Evolutionary conservation across 805 yeast species (phyloP).

Genomic region (Ogataea parapolymorpha): DNA sequence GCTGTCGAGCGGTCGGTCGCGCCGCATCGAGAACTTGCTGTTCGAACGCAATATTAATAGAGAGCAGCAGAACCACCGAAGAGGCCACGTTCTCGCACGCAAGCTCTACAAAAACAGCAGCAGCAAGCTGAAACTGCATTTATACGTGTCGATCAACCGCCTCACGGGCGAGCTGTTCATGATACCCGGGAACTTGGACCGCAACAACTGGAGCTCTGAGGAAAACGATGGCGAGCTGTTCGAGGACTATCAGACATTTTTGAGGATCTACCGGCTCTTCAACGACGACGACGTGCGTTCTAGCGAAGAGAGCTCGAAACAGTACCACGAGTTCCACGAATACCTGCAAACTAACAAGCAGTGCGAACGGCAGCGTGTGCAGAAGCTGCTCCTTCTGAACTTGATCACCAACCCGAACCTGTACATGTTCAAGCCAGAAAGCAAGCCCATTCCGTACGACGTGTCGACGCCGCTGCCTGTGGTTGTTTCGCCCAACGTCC

Average conservation of each 20-base stretch:
- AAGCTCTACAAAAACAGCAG: conserved; percentile 26
- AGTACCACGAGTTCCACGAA: conserved; percentile 10
- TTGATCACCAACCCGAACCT: conserved; percentile 26
- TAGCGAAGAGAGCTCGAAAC: conserved; percentile 1
- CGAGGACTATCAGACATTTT: conserved; percentile 28
- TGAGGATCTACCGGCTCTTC: conserved; percentile 22
- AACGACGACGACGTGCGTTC: conserved; percentile 3
- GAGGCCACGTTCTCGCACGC: conserved; percentile 24
- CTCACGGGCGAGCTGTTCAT: conserved; percentile 33
- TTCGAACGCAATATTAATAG: conserved; percentile 25
- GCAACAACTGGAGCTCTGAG: conserved; percentile 33
- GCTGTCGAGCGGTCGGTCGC: conserved; percentile 31
- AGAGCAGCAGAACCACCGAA: conserved; percentile 28
- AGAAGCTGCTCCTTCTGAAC: conserved; percentile 26
- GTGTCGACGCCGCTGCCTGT: conserved; percentile 12
- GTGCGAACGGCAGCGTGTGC: conserved; percentile 17
- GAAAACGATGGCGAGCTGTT: conserved; percentile 33
- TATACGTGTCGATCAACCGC: conserved; percentile 31
- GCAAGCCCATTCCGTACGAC: conserved; percentile 11
- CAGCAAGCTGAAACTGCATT: conserved; percentile 21
- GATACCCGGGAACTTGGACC: conserved; percentile 34
- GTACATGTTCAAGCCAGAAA: conserved; percentile 7
- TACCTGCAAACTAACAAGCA: conserved; percentile 13
- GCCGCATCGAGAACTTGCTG: conserved; percentile 28
- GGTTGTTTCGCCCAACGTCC: conserved; percentile 6